A percentile compares a stretch with the other conserved stretches of the same genome.
Evolutionary conservation across 805 yeast species (phyloP).

Genomic region (Diddensiella santjacobensis): DNA sequence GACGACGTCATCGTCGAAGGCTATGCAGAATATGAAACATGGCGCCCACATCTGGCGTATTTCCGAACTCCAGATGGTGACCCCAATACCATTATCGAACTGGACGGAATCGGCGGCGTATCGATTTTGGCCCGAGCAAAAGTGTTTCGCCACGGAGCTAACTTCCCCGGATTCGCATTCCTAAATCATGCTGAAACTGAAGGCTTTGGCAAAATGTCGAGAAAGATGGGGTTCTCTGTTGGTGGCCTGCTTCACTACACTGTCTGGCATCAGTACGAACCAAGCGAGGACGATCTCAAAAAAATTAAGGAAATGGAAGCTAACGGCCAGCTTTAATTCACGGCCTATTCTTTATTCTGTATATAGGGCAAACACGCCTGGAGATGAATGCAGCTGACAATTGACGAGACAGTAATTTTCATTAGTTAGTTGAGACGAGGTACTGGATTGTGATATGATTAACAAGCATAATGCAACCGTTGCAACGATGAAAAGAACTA

Average conservation of each 20-base stretch:
- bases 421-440: too few relatives aligned
- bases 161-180: conserved; percentile 94
- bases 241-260: conserved; percentile 92
- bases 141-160: conserved; percentile 82
- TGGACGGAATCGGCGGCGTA: conserved; percentile 97
- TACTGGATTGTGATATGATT: too few relatives aligned
- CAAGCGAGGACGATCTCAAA: conserved; percentile 83
- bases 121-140: conserved; percentile 81
- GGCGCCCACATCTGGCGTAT: conserved; percentile 96
- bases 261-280: conserved; percentile 96
- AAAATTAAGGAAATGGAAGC: conserved; percentile 43
- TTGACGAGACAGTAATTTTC: too few relatives aligned
- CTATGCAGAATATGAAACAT: conserved; percentile 95
- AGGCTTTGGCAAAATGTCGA: conserved; percentile 87
- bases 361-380: too few relatives aligned
- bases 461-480: too few relatives aligned
- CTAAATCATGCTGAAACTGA: conserved; percentile 96
- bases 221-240: conserved; percentile 81
- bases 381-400: too few relatives aligned
- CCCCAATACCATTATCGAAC: conserved; percentile 82
- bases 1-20: conserved; percentile 97
- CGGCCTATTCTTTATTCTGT: too few relatives aligned
- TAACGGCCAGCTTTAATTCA: too few relatives aligned
- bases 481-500: too few relatives aligned
- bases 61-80: conserved; percentile 87